phyloP scores from a whole-genome alignment of 371 early-diverging fungal genomes.

The Mucor irregularis region DNA sequence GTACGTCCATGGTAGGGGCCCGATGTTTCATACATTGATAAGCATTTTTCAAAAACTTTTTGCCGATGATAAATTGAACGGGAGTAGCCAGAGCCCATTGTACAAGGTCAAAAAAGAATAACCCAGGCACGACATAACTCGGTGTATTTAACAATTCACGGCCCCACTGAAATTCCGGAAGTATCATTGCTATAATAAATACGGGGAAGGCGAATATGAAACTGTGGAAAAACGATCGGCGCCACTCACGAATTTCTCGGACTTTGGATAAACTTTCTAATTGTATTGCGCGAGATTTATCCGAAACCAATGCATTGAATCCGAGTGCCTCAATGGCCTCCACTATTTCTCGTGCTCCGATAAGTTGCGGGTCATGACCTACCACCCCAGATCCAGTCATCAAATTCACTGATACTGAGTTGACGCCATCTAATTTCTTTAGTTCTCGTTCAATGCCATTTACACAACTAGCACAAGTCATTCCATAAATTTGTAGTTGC shows the following conservation, averaged over 20 bases:
- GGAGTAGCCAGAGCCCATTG: slow-evolving; percentile 77
- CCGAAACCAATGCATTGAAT: slow-evolving; percentile 79
- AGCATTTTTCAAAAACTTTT: slow-evolving; percentile 76
- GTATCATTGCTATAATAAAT: slow-evolving; percentile 80
- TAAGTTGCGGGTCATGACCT: slow-evolving; percentile 57
- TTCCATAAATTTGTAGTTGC: slow-evolving; percentile 82
- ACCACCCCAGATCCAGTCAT: slow-evolving; percentile 72
- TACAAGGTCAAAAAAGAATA: slow-evolving; percentile 60
- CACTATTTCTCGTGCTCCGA: slow-evolving; percentile 85
- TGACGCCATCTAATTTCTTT: slow-evolving; percentile 60
- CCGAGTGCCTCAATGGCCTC: slow-evolving; percentile 82
- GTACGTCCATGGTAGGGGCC: slow-evolving; percentile 95
- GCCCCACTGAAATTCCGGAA: slow-evolving; percentile 67
- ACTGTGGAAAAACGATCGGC: slow-evolving; percentile 59
- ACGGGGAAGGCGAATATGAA: slow-evolving; percentile 81
- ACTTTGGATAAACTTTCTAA: slow-evolving; percentile 87
- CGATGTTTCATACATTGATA: slow-evolving; percentile 79
- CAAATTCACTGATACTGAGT: slow-evolving; percentile 70
- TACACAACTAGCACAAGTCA: slow-evolving; percentile 87
- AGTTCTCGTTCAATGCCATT: slow-evolving; percentile 74
- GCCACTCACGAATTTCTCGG: slow-evolving; percentile 86
- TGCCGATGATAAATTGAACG: slow-evolving; percentile 90
- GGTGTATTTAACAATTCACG: slow-evolving; percentile 48
- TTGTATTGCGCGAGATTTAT: slow-evolving; percentile 64
- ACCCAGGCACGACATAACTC: slow-evolving; percentile 51